Conservation (phyloP, 257 asterid species). For the Thymus quinquecostatus region DNA sequence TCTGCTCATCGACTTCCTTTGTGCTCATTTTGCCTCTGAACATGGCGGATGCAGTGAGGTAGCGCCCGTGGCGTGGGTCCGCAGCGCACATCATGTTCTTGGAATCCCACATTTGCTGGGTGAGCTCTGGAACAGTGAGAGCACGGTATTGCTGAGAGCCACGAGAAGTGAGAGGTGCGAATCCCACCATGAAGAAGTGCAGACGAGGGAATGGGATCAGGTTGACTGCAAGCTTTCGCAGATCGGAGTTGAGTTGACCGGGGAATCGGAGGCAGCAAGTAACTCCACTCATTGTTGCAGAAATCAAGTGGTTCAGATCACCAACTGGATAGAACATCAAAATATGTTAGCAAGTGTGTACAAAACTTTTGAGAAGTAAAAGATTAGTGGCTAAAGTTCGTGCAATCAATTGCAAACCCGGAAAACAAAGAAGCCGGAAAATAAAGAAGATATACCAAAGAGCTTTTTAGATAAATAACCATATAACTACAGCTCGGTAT, state of each 20-base stretch:
- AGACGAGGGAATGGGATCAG: conserved; percentile 81
- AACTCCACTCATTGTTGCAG: conserved; percentile 92
- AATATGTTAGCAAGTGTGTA: conserved; percentile 1
- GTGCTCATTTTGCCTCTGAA: conserved; percentile 87
- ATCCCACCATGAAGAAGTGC: conserved; percentile 88
- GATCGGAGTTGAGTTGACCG: conserved; percentile 78
- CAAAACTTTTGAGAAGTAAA: not conserved
- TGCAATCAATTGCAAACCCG: not conserved
- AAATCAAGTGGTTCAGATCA: conserved; percentile 79
- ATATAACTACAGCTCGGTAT: not conserved
- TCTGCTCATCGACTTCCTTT: conserved; percentile 78
- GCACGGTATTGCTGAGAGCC: conserved; percentile 82
- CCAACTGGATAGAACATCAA: conserved; percentile 56
- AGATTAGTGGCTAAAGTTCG: not conserved
- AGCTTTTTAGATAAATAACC: not conserved
- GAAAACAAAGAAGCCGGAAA: not conserved
- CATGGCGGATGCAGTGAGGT: conserved; percentile 89
- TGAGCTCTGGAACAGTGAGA: conserved; percentile 73
- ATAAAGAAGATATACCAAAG: not conserved
- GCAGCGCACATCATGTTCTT: conserved; percentile 88
- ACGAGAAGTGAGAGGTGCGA: conserved; percentile 76
- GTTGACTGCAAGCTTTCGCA: conserved; percentile 74
- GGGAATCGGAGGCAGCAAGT: conserved; percentile 88
- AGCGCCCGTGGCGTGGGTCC: conserved; percentile 78
- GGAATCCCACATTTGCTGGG: conserved; percentile 86